Percentiles rank a stretch among this genome's conserved stretches.
Evolutionary conservation across 1,139 yeast species (phyloP).

Genomic region (Yamadazyma aaseri): DNA sequence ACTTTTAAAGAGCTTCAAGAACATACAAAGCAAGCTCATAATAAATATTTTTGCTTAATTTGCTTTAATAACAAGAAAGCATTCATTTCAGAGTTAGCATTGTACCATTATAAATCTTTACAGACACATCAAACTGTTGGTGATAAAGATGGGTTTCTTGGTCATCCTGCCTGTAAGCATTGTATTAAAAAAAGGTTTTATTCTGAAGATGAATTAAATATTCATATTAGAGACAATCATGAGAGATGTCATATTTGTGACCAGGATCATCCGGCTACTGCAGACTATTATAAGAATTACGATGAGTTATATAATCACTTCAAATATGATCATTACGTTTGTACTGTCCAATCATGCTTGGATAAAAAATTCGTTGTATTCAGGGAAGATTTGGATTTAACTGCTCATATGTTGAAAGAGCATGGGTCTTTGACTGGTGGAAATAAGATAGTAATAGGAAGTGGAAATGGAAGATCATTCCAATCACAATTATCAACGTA

Average conservation of each 20-base stretch:
- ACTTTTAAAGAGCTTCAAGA: conserved; percentile 59
- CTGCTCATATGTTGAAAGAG: conserved; percentile 83
- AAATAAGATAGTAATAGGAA: conserved; percentile 41
- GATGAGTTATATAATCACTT: conserved; percentile 76
- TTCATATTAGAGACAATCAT: conserved; percentile 81
- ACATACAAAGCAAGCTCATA: conserved; percentile 66
- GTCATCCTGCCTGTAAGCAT: conserved; percentile 88
- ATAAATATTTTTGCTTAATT: conserved; percentile 64
- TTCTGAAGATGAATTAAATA: conserved; percentile 81
- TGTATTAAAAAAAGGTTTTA: conserved; percentile 76
- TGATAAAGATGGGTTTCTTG: conserved; percentile 68
- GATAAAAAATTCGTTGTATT: conserved; percentile 92
- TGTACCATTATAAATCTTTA: conserved; percentile 62
- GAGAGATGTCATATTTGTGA: conserved; percentile 93
- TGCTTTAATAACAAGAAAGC: conserved; percentile 77
- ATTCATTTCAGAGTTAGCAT: conserved; percentile 67
- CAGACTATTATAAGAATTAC: conserved; percentile 79
- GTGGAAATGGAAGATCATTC: conserved; percentile 49
- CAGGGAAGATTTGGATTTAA: conserved; percentile 78
- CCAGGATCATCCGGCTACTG: conserved; percentile 57
- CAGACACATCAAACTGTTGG: conserved; percentile 72
- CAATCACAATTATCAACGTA: conserved; percentile 73
- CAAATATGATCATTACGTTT: conserved; percentile 67
- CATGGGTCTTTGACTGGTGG: conserved; percentile 66
- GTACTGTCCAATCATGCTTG: conserved; percentile 78